Base-by-base conservation (phyloP, 148 eudicot species). In the Vaccinium darrowii region DNA sequence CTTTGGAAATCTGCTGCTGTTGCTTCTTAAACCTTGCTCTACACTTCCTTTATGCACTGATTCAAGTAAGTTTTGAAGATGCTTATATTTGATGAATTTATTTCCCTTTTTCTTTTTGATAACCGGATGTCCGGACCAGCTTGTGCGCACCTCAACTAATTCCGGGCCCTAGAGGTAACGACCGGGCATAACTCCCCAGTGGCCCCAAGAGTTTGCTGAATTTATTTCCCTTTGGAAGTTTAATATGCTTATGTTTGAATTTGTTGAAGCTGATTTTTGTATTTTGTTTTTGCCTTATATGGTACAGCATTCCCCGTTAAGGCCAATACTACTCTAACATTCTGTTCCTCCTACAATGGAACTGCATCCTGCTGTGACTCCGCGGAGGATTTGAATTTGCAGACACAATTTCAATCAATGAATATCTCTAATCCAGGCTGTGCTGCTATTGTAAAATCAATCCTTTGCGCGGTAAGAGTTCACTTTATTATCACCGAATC, bases 401-500 rank as follows among this genome's bases (percentile, higher is more conserved):
- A 88, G 86, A 88, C 85, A 56, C 92, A 88, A 57, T 89, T 81
- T 49, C 65, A 53, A 57, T 85, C 88, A 0, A 88, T 92, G 90
- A 92, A 86, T 30, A 85, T 91, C 14, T 86, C 92, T 83, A 88
- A 92, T 83, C 72, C 87, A 65, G 82, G 19, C 30, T 92, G 94
- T 89, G 90, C 92, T 87, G 83, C 94, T 25, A 47, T 89, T 62
- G 13, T 92, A 58, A 89, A 86, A 88, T 89, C 91, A 25, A 76
- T 92, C 84, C 82, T 90, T 33, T 92, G 94, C 27, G 85, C 94
- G 79, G 94, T 92, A 89, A 89, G 90, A 43, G 14, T 63, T 63
- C n/a, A 21, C 47, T 53, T 14, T 53, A 75, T 56, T 56, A 14
- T 15, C 82, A 57, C n/a, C 54, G 81, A 36, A 84, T 53, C 15